Evolutionary conservation across 495 filamentous ascomycete genomes (phyloP), one percentile per base, ranked within the genome.

Genomic region (Penicillium cinerascens): DNA sequence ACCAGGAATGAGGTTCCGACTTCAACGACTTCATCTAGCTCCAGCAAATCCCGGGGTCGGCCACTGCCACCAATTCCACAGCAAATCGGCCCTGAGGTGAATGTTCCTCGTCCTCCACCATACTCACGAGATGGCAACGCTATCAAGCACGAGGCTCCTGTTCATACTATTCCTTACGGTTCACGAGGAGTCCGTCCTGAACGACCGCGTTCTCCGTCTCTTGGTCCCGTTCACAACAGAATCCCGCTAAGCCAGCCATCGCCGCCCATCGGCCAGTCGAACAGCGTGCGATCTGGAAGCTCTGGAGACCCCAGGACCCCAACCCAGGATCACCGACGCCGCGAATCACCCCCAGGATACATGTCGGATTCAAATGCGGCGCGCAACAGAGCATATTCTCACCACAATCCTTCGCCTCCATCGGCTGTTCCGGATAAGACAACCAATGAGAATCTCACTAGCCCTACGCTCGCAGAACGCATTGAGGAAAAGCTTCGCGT

Each of bases 401-500:
- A 47, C 16, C 18, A 36, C 26, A 21, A 21, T 20, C 47, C 47
- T 20, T 16, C 42, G 9, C 43, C 55, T 21, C 16, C 27, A 10
- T 13, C 52, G 20, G 17, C 20, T 3, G 39, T 10, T 11, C 45
- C 54, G 9, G 43, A 29, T 15, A 51, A 43, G 4, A 7, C 35
- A 20, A 16, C 52, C 15, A 8, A 22, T 38, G 46, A 42, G 40
- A 45, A 47, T 35, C 22, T 23, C 4, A 58, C 18, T 44, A 49
- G 43, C 16, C 60, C 55, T 5, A 69, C 66, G 7, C 55, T 74
- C 20, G 69, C 71, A 1, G 66, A 72, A 27, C 58, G 67, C 29
- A 42, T 74, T 8, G 71, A 74, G 33, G 70, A 75, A 47, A 73
- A 73, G 44, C 55, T 73, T 10, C 56, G 59, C 26, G 54, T 55